Percentiles rank a stretch among this genome's conserved stretches.
These are phyloP conservation scores for Wickerhamomyces alni DNA, from an alignment of 805 yeast genomes.

Conservation along the genomic window DNA sequence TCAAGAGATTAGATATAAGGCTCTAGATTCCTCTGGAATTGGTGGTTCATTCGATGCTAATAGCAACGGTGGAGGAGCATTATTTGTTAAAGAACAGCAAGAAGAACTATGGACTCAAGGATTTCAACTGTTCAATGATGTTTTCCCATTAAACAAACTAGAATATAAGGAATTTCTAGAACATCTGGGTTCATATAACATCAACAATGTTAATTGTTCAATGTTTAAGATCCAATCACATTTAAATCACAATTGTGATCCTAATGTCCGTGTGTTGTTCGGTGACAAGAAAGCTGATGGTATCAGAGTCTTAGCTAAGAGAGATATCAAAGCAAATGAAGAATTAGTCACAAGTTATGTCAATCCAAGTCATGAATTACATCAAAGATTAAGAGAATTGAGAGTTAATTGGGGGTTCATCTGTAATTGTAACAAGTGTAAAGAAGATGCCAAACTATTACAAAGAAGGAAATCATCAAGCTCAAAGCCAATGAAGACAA, in stretches of 20 bases:
- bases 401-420: slow-evolving; percentile 76
- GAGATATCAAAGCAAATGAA: slow-evolving; percentile 55
- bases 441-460: slow-evolving; percentile 40
- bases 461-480: slow-evolving; percentile 39
- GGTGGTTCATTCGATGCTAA: slow-evolving; percentile 35
- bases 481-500: slow-evolving; percentile 19
- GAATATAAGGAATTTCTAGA: slow-evolving; percentile 50
- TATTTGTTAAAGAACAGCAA: slow-evolving; percentile 49
- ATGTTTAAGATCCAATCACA: slow-evolving; percentile 60
- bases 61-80: slow-evolving; percentile 45
- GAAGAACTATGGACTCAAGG: slow-evolving; percentile 58
- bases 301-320: slow-evolving; percentile 52
- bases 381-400: slow-evolving; percentile 57
- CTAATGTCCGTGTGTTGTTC: slow-evolving; percentile 53
- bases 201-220: slow-evolving; percentile 64
- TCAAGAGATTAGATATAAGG: slow-evolving; percentile 57
- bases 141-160: slow-evolving; percentile 35
- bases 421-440: slow-evolving; percentile 64
- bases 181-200: slow-evolving; percentile 66
- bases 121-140: slow-evolving; percentile 39
- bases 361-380: slow-evolving; percentile 55
- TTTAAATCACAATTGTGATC: slow-evolving; percentile 72
- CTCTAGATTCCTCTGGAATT: slow-evolving; percentile 44
- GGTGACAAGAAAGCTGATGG: slow-evolving; percentile 41
- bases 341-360: slow-evolving; percentile 69